Evolutionary conservation across 352 stramenopile genomes (phyloP).

Genomic region (Plasmopara viticola): DNA sequence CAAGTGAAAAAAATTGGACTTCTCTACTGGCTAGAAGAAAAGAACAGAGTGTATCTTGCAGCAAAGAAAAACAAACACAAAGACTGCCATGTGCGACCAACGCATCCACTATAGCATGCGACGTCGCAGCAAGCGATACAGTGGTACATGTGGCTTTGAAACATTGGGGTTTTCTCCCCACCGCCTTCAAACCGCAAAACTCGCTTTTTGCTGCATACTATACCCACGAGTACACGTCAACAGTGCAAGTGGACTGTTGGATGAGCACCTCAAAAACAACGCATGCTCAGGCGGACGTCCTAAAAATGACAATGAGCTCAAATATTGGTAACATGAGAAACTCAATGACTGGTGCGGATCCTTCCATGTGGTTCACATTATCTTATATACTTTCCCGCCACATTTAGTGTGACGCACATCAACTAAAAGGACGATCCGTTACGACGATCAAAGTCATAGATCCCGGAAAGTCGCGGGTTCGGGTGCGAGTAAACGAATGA

Average conservation of each 20-base stretch:
- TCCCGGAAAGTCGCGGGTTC: background rate
- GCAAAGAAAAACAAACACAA: slow-evolving; percentile 5
- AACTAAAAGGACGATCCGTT: background rate
- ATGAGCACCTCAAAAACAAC: slow-evolving; percentile 41
- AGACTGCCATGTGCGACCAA: slow-evolving; percentile 33
- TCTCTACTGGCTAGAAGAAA: slow-evolving; percentile 62
- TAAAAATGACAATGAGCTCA: slow-evolving; percentile 5
- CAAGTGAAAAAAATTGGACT: slow-evolving; percentile 88
- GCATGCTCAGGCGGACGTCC: background rate
- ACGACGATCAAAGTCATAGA: background rate
- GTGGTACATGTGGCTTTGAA: slow-evolving; percentile 26
- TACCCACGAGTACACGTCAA: slow-evolving; percentile 58
- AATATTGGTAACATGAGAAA: background rate
- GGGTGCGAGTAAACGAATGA: slow-evolving; percentile 6
- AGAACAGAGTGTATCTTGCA: slow-evolving; percentile 87
- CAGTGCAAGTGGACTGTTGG: slow-evolving; percentile 57
- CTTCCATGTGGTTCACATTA: background rate
- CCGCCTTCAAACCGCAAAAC: slow-evolving; percentile 17
- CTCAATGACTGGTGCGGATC: slow-evolving; percentile 29
- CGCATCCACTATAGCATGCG: slow-evolving; percentile 13
- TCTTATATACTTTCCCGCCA: background rate
- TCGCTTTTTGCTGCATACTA: slow-evolving; percentile 74
- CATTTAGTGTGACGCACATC: slow-evolving; percentile 3
- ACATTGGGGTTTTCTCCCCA: slow-evolving; percentile 23
- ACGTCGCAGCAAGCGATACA: slow-evolving; percentile 22